Evolutionary conservation across 257 asterid genomes (phyloP), one percentile per base, ranked within the genome.

Genomic region (Voacanga thouarsii): DNA sequence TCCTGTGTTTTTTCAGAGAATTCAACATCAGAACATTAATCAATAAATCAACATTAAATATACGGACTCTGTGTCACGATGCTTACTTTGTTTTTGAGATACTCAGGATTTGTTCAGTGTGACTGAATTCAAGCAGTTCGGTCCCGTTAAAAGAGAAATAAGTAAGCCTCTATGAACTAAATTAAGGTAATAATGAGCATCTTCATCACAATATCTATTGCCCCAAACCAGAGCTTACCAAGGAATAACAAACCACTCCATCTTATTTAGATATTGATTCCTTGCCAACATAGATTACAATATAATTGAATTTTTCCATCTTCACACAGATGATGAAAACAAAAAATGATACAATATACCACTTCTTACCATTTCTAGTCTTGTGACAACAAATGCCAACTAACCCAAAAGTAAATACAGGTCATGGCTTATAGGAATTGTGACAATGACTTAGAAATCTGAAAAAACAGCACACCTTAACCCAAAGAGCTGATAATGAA

Each of bases 81-180:
- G 67, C 88, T 83, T 85, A 91, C 99, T 82, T 90, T 91, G 85
- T 93, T 93, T 78, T 85, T 90, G 43, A 95, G 98, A 84, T 56
- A 95, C 92, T 93, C 99, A 0, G 98, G 96, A 81, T 89, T 95
- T 39, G 99, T 95, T 85, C 98, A 93, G 69, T 93, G 83, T 18
- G 99, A 89, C 72, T 88, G 96, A 82, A 92, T 86, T 79, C 93
- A 94, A 44, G 96, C 92, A 79, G 86, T 87, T 83, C 91, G 90
- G 72, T 95, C 99, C 99, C 93, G 89, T 84, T 71, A 75, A 44
- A 72, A 78, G 33, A 56, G 82, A 76, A 55, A 73, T 21, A 26
- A 21, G 76, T 57, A 61, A 77, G 71, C 12, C 24, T 30, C 61
- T 39, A n/a, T n/a, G n/a, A n/a, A n/a, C n/a, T n/a, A n/a, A n/a